Evolutionary conservation across 1,284 basidiomycete genomes (phyloP), one percentile per base, ranked within the genome.

Genomic region (Heterobasidion irregulare): DNA sequence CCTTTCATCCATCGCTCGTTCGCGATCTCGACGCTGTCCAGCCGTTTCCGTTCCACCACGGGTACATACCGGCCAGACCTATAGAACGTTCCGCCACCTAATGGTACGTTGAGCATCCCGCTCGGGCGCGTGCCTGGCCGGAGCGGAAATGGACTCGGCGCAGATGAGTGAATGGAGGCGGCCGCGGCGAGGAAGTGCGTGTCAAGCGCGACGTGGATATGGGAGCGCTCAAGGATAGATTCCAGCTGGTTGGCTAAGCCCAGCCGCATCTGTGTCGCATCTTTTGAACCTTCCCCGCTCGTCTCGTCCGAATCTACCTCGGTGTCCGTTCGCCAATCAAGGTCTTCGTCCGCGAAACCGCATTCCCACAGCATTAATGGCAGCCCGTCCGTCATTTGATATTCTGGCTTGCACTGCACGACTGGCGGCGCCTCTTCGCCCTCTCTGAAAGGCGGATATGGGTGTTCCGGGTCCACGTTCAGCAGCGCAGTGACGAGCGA

Each of bases 351-450:
- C 12, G 77, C 72, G 69, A 93, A 99, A 0, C 79, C 86, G 65
- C 94, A 96, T 49, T 94, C 88, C 89, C 94, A 98, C 2, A 99
- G 80, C 66, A 98, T 83, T 33, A 99, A 79, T 0, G 97, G 96
- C 0, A 97, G 76, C 1, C 84, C 89, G 57, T 94, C 86, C 4
- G 94, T 93, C 89, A 98, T 98, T 63, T 89, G 85, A 68, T 98
- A 99, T 56, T 84, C 83, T 0, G 96, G 97, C 69, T 95, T 96
- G 44, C 80, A 69, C 52, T 80, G 70, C 53, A 92, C 75, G 12
- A 83, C 65, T 45, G 79, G 45, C 64, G 41, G 49, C 15, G 32
- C 19, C 32, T 13, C 54, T 15, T 49, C 58, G 0, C 16, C 52
- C 4, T 62, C 66, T 13, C 61, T 63, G 38, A 66, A 69, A 1